Evolutionary conservation across 495 filamentous ascomycete genomes (phyloP).

Genomic region (Tuber borchii): DNA sequence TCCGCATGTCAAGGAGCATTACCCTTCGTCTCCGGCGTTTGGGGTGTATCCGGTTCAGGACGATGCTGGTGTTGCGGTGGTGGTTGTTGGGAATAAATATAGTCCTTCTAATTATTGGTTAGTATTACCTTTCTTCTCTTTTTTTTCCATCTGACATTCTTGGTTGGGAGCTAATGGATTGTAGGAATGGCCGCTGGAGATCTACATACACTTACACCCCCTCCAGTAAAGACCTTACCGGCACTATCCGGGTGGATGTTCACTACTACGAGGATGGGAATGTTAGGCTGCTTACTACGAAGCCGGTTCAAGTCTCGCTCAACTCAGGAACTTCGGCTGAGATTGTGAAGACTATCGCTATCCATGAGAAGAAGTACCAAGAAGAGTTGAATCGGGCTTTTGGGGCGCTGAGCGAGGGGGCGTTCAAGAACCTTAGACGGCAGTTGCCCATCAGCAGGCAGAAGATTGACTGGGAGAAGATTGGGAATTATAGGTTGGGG

Average conservation of each 20-base stretch:
- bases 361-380: conserved; percentile 83
- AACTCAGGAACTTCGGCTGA: conserved; percentile 57
- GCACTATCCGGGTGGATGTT: conserved; percentile 74
- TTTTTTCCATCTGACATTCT: not conserved
- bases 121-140: not conserved
- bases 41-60: conserved; percentile 73
- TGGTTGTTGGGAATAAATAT: conserved; percentile 92
- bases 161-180: not conserved
- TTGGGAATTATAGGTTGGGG: conserved; percentile 82
- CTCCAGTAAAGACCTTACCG: conserved; percentile 55
- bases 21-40: conserved; percentile 62
- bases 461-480: conserved; percentile 99
- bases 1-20: conserved; percentile 82
- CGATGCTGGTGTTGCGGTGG: conserved; percentile 67
- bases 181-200: conserved; percentile 92
- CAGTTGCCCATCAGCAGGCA: conserved; percentile 95
- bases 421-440: conserved; percentile 85
- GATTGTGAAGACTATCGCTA: conserved; percentile 66
- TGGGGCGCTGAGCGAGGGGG: conserved; percentile 76
- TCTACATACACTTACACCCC: conserved; percentile 74
- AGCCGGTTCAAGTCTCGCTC: conserved; percentile 59
- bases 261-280: conserved; percentile 99
- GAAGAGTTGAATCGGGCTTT: conserved; percentile 92
- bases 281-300: conserved; percentile 79
- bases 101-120: conserved; percentile 96